phyloP scores from a whole-genome alignment of 2,329 filamentous ascomycete species.

The Paracorniculantispora psalliotae region DNA sequence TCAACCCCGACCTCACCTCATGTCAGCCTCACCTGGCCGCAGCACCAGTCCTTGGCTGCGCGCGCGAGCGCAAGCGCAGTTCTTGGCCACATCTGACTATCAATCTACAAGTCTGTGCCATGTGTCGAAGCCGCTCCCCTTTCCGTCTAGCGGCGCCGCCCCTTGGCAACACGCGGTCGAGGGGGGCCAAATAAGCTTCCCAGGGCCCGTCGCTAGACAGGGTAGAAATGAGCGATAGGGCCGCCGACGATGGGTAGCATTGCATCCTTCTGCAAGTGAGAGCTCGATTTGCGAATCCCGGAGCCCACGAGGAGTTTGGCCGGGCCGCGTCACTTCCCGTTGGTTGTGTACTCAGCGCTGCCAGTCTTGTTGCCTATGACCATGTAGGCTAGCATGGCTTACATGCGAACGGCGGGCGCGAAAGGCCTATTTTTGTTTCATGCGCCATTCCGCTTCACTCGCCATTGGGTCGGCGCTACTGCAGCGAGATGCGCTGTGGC shows the following conservation, averaged over 20 bases:
- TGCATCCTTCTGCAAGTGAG: neutral
- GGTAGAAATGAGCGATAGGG: neutral
- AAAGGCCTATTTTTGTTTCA: neutral
- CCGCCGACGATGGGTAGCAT: neutral
- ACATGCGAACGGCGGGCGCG: neutral
- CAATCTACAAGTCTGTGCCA: neutral
- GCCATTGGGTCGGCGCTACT: neutral
- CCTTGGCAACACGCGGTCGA: neutral
- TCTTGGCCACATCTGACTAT: neutral
- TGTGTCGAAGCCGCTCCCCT: neutral
- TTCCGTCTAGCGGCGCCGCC: neutral
- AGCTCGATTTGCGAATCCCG: neutral
- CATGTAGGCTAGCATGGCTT: neutral
- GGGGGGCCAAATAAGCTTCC: neutral
- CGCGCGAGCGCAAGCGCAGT: neutral
- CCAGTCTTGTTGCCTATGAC: neutral
- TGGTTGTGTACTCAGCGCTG: neutral
- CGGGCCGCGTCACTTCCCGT: neutral
- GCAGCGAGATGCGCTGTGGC: neutral
- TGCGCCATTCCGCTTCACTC: neutral
- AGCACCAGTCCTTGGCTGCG: neutral
- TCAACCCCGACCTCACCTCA: slow-evolving; percentile 6
- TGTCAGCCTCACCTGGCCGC: slow-evolving; percentile 2
- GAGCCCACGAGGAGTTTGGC: neutral
- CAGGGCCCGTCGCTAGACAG: neutral